Conservation (phyloP, 163 green algal species). For the Scenedesmus sp. region DNA sequence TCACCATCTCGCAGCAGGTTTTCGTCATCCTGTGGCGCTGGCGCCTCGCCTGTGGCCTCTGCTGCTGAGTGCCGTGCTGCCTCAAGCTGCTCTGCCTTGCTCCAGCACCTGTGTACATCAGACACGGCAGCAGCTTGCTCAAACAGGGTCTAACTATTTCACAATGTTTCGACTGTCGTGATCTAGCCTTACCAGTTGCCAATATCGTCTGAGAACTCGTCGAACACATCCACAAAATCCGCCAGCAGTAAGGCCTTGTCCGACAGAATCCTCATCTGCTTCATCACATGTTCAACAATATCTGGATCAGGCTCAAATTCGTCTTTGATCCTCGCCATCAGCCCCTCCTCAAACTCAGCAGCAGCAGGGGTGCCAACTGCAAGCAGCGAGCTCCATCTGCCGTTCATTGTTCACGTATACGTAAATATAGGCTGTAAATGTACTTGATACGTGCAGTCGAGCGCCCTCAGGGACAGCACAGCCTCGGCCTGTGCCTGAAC, state of each 20-base stretch:
- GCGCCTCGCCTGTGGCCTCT: not conserved
- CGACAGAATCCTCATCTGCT: not conserved
- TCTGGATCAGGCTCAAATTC: conserved; percentile 35
- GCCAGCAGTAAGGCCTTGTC: not conserved
- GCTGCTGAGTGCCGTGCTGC: not conserved
- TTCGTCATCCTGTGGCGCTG: not conserved
- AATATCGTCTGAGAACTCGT: conserved; percentile 14
- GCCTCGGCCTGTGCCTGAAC: no score
- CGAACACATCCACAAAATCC: conserved; percentile 42
- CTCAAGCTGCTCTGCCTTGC: conserved; percentile 19
- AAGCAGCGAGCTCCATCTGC: conserved; percentile 1
- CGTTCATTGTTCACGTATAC: not conserved
- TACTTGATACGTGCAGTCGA: no score
- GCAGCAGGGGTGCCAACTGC: not conserved
- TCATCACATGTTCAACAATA: conserved; percentile 4
- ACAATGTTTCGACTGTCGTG: not conserved
- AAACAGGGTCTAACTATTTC: not conserved
- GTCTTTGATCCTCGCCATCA: not conserved
- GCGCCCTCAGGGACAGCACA: no score
- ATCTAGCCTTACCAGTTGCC: conserved; percentile 21
- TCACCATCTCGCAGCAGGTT: not conserved
- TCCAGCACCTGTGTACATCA: conserved; percentile 14
- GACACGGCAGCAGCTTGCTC: not conserved
- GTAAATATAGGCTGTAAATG: not conserved
- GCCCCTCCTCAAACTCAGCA: not conserved